Conservation (phyloP, 179 eudicot species). For the Spinacia oleracea region DNA sequence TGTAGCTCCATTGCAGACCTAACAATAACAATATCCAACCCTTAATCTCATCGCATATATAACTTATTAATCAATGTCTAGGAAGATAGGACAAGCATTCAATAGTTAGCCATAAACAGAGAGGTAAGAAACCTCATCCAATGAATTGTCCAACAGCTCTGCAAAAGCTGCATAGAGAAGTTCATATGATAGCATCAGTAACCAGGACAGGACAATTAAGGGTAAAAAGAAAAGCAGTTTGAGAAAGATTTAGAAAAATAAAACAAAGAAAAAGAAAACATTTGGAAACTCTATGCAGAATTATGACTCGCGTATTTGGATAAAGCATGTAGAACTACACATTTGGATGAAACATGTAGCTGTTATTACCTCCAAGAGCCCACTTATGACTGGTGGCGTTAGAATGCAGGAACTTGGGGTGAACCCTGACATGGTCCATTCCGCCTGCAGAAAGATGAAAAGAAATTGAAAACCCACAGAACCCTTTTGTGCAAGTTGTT, state of each 20-base stretch:
- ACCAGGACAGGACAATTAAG: background rate
- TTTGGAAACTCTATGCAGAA: background rate
- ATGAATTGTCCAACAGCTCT: conserved; percentile 83
- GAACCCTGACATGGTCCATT: conserved; percentile 98
- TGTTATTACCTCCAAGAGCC: conserved; percentile 88
- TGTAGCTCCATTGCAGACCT: conserved; percentile 91
- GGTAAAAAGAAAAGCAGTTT: background rate
- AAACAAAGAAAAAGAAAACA: too few species aligned
- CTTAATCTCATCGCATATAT: conserved; percentile 57
- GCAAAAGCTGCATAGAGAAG: conserved; percentile 68
- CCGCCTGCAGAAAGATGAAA: conserved; percentile 60
- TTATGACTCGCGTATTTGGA: background rate
- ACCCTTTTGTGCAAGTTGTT: background rate
- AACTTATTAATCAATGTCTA: conserved; percentile 11
- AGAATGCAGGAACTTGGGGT: conserved; percentile 93
- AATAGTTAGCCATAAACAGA: conserved; percentile 4
- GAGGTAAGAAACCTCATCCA: conserved; percentile 70
- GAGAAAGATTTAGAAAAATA: background rate
- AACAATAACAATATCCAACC: background rate
- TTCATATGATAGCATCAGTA: background rate
- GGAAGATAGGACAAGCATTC: background rate
- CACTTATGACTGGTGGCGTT: conserved; percentile 99
- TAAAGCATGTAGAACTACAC: conserved; percentile 9
- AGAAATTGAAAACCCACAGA: background rate
- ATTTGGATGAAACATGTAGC: conserved; percentile 14